phyloP scores from a whole-genome alignment of 257 asterid species.

The Solanum paucissectum region DNA sequence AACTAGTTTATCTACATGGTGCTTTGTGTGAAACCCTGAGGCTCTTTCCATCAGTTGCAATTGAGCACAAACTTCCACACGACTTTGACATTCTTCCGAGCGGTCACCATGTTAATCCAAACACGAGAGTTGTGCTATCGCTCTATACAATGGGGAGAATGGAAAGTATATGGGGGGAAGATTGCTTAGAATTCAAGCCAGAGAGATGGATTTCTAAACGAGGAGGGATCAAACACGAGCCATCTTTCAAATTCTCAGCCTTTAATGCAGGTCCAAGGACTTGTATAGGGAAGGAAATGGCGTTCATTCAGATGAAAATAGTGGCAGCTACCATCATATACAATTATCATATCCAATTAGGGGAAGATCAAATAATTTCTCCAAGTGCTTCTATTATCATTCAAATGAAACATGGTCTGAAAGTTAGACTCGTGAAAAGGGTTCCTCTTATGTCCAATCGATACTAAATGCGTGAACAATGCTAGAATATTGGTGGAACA shows the following conservation, averaged over 20 bases:
- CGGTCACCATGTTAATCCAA: not conserved
- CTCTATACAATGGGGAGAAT: not conserved
- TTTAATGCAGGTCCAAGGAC: slow-evolving; percentile 1
- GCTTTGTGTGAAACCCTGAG: not conserved
- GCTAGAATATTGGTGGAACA: not conserved
- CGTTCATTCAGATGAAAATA: slow-evolving; percentile 1
- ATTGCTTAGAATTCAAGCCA: not conserved
- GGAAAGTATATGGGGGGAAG: not conserved
- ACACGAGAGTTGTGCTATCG: not conserved
- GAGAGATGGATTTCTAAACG: not conserved
- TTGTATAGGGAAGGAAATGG: slow-evolving; percentile 1
- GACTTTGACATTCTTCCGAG: not conserved
- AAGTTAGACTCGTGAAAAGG: not conserved
- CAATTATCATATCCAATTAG: not conserved
- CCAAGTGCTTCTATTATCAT: not conserved
- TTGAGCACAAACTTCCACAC: not conserved
- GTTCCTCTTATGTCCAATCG: not conserved
- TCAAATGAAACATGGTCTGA: not conserved
- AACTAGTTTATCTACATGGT: not conserved
- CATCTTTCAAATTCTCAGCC: not conserved
- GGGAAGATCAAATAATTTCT: not conserved
- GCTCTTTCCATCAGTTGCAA: not conserved
- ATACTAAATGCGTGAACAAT: rapidly evolving
- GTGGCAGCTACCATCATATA: not conserved
- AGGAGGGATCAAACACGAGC: not conserved